Evolutionary conservation across 2,329 filamentous ascomycete species (phyloP).

Genomic region (Fusarium dlaminii): DNA sequence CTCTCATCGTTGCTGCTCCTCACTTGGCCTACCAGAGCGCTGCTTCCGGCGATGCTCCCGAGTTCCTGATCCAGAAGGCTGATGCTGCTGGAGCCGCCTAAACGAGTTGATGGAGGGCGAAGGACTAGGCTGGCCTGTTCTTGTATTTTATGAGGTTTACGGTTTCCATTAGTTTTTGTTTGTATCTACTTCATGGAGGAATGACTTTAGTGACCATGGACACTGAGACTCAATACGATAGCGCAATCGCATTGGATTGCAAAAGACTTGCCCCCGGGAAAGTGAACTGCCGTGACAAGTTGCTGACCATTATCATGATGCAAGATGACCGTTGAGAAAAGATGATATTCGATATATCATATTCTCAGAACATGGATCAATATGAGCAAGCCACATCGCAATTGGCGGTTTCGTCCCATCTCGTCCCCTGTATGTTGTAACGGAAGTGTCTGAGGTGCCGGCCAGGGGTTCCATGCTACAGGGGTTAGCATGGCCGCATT

Average conservation of each 20-base stretch:
- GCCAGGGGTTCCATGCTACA: not conserved
- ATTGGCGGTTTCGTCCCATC: not conserved
- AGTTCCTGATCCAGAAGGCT: constrained; percentile 29
- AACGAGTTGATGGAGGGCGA: not conserved
- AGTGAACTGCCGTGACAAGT: not conserved
- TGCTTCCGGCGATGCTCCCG: constrained; percentile 8
- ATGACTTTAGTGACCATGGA: not conserved
- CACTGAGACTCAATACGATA: not conserved
- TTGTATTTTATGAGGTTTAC: not conserved
- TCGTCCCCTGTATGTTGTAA: not conserved
- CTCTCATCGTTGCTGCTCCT: constrained; percentile 40
- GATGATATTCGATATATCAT: not conserved
- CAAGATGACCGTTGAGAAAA: not conserved
- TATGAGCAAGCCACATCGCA: not conserved
- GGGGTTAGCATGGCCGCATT: not conserved
- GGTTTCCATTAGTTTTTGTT: not conserved
- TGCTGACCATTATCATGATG: not conserved
- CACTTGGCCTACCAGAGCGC: constrained; percentile 21
- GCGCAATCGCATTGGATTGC: not conserved
- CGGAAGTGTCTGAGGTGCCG: not conserved
- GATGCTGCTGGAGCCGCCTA: constrained; percentile 8
- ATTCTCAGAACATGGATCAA: not conserved
- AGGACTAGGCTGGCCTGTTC: constrained; percentile 14
- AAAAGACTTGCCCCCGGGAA: not conserved
- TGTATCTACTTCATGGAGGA: not conserved